These are phyloP conservation scores for Huntiella moniliformis DNA, from an alignment of 2,329 filamentous ascomycete species.

Conservation along the genomic window DNA sequence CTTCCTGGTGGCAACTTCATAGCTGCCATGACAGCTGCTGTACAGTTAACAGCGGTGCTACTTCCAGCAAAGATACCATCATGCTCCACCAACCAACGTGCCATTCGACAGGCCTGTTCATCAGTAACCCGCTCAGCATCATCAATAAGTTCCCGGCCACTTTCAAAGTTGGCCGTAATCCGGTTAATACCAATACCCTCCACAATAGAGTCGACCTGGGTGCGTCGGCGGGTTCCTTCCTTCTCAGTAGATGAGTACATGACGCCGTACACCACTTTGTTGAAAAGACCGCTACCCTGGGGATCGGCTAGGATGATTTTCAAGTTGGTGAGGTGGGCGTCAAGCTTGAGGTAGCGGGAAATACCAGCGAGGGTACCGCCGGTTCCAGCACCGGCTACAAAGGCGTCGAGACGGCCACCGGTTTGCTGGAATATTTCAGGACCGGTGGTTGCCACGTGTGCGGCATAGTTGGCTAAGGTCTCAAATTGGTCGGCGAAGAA, in stretches of 20 bases:
- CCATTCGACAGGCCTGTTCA: slow-evolving; percentile 78
- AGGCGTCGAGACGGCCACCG: slow-evolving; percentile 57
- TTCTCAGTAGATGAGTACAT: slow-evolving; percentile 84
- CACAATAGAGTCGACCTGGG: slow-evolving; percentile 89
- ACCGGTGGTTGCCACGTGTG: slow-evolving; percentile 66
- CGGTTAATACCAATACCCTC: slow-evolving; percentile 93
- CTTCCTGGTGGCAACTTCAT: slow-evolving; percentile 41
- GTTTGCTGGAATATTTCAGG: slow-evolving; percentile 78
- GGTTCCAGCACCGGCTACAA: slow-evolving; percentile 84
- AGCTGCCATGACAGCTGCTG: slow-evolving; percentile 53
- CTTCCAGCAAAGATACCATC: slow-evolving; percentile 91
- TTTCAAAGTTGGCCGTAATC: slow-evolving; percentile 83
- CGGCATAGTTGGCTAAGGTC: slow-evolving; percentile 69
- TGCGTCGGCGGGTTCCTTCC: slow-evolving; percentile 73
- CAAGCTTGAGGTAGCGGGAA: slow-evolving; percentile 62
- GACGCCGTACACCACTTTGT: slow-evolving; percentile 79
- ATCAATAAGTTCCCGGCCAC: slow-evolving; percentile 67
- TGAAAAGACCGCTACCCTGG: slow-evolving; percentile 82
- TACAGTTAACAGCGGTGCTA: slow-evolving; percentile 92
- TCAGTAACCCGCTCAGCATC: slow-evolving; percentile 82
- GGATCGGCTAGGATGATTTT: slow-evolving; percentile 78
- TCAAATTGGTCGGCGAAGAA: slow-evolving; percentile 98
- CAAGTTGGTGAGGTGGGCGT: slow-evolving; percentile 35
- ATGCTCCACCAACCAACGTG: slow-evolving; percentile 86
- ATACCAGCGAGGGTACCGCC: slow-evolving; percentile 86